Conservation (phyloP, 129 eudicot genomes). For the Centaurea solstitialis region DNA sequence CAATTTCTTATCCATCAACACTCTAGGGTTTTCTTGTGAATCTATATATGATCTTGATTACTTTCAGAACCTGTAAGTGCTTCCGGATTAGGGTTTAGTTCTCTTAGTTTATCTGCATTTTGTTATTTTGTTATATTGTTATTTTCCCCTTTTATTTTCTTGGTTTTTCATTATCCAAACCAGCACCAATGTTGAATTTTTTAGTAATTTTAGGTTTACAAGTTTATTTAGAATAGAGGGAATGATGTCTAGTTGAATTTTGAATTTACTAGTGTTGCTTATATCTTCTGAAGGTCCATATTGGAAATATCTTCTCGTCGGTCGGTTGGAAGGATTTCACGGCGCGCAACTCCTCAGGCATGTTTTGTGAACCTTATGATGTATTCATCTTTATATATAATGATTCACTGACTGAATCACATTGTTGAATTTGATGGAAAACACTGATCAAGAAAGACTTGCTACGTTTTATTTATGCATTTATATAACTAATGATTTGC, state of each 20-base stretch:
- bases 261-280: not conserved
- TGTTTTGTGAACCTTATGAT: slow-evolving; percentile 12
- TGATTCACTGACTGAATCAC: not conserved
- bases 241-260: not conserved
- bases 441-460: not conserved
- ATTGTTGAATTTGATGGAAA: slow-evolving; percentile 1
- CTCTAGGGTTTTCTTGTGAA: slow-evolving; percentile 6
- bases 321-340: slow-evolving; percentile 43
- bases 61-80: not conserved
- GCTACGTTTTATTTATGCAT: not conserved
- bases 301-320: slow-evolving; percentile 54
- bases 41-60: not conserved
- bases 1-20: not conserved
- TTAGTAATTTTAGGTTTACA: not conserved
- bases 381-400: not conserved
- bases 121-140: no score
- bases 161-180: not conserved
- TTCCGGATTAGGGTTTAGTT: slow-evolving; percentile 23
- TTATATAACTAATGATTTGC: not conserved
- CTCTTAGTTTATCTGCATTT: not conserved
- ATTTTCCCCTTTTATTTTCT: not conserved
- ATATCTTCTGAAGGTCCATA: slow-evolving; percentile 60
- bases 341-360: slow-evolving; percentile 58
- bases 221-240: not conserved
- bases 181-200: not conserved